These are phyloP conservation scores for Debaryomyces tyrocola DNA, from an alignment of 805 yeast species.

Conservation along the genomic window DNA sequence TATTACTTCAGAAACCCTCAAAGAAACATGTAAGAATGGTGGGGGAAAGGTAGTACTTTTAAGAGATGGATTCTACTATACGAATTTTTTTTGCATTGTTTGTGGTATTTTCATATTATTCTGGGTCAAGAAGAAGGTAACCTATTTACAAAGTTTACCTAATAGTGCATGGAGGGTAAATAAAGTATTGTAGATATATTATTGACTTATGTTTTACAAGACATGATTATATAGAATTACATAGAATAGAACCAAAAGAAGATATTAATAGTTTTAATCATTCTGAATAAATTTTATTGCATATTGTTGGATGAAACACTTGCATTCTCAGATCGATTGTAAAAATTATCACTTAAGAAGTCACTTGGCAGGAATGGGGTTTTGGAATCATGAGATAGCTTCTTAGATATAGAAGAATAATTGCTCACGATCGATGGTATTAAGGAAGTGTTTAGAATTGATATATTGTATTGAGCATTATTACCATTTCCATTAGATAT, in stretches of 20 bases:
- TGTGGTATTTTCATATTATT: conserved; percentile 67
- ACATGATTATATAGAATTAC: background rate
- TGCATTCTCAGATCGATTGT: conserved; percentile 6
- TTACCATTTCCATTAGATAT: background rate
- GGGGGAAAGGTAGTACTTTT: conserved; percentile 58
- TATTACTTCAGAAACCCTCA: conserved; percentile 35
- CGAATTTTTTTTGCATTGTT: conserved; percentile 69
- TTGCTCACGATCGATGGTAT: conserved; percentile 42
- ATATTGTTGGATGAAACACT: conserved; percentile 3
- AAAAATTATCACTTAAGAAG: conserved; percentile 35
- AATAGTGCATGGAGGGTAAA: conserved; percentile 72
- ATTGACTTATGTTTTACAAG: background rate
- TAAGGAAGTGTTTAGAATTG: conserved; percentile 29
- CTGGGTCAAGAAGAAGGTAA: conserved; percentile 65
- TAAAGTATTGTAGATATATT: conserved; percentile 8
- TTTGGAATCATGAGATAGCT: conserved; percentile 34
- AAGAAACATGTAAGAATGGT: conserved; percentile 47
- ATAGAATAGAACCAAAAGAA: background rate
- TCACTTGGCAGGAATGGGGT: conserved; percentile 44
- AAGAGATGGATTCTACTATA: conserved; percentile 82
- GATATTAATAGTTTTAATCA: background rate
- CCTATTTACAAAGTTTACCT: conserved; percentile 69
- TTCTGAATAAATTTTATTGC: background rate
- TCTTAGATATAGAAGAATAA: conserved; percentile 35
- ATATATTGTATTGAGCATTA: background rate